Percentiles rank a stretch among this genome's conserved stretches.
Evolutionary conservation across 2,329 filamentous ascomycete species (phyloP).

Genomic region (Mycosphaerelloides madeirae): DNA sequence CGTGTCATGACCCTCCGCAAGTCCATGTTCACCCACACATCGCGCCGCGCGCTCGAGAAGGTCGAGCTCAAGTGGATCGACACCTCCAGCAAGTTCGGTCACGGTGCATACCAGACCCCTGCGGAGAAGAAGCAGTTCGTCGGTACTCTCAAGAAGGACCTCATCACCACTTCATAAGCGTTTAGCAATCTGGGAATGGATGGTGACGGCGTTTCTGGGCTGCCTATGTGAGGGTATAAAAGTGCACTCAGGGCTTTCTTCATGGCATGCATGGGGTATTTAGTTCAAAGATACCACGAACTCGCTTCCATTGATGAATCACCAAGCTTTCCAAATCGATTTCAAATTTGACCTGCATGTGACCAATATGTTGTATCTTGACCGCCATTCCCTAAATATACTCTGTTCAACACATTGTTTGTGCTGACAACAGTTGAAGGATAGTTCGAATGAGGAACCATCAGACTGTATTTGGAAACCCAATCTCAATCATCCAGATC

Average conservation of each 20-base stretch:
- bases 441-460: too few relatives aligned
- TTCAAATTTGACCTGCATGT: too few relatives aligned
- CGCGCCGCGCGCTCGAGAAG: conserved; percentile 94
- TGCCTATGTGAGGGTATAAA: conserved; percentile 1
- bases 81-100: conserved; percentile 98
- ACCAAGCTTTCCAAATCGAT: too few relatives aligned
- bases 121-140: conserved; percentile 97
- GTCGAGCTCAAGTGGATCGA: conserved; percentile 99
- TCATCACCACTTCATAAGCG: conserved; percentile 42
- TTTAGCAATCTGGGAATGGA: conserved; percentile 8
- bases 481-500: too few relatives aligned
- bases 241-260: conserved; percentile 1
- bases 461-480: too few relatives aligned
- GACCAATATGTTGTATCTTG: too few relatives aligned
- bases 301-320: neutral
- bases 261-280: conserved; percentile 7
- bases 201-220: conserved; percentile 6
- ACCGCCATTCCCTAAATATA: too few relatives aligned
- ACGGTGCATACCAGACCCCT: conserved; percentile 98
- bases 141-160: conserved; percentile 99
- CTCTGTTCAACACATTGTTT: too few relatives aligned
- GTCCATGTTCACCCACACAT: conserved; percentile 97
- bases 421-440: too few relatives aligned
- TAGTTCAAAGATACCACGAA: conserved; percentile 5
- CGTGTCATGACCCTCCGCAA: conserved; percentile 97